Percentiles rank a stretch among this genome's conserved stretches.
Conservation (phyloP, 345 rosid species). For the Ceriops decandra region DNA sequence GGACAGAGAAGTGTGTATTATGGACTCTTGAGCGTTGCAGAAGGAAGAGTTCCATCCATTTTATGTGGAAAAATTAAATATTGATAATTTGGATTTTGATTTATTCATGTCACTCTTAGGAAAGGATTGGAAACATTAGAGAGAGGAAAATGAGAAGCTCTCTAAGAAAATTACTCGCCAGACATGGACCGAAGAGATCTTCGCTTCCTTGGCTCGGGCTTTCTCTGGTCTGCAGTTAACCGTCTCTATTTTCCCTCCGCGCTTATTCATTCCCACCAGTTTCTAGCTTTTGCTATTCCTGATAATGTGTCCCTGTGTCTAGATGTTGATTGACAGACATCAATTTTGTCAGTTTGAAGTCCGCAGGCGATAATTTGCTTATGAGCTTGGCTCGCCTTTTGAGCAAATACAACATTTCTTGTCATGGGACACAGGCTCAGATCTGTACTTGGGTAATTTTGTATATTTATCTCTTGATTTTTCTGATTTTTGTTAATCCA, state of each 20-base stretch:
- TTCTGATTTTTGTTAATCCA: slow-evolving; percentile 1
- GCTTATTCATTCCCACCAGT: background rate
- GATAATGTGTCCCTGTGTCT: background rate
- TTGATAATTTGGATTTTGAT: no score
- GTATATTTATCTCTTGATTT: background rate
- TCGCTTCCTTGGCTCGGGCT: slow-evolving; percentile 46
- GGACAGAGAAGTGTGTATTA: no score
- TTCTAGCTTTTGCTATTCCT: background rate
- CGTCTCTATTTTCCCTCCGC: background rate
- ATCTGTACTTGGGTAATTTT: slow-evolving; percentile 24
- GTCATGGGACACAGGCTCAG: slow-evolving; percentile 19
- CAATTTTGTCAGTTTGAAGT: slow-evolving; percentile 13
- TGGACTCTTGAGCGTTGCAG: no score
- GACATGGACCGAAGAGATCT: slow-evolving; percentile 50
- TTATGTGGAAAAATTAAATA: no score
- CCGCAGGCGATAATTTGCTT: background rate
- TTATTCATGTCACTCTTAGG: no score
- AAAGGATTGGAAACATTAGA: no score
- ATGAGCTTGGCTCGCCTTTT: slow-evolving; percentile 2
- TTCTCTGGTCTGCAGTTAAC: slow-evolving; percentile 50
- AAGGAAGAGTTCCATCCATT: no score
- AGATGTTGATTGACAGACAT: slow-evolving; percentile 15
- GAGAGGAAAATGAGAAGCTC: slow-evolving; percentile 54
- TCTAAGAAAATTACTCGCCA: slow-evolving; percentile 51
- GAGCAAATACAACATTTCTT: slow-evolving; percentile 2